Percentiles rank a stretch among this genome's conserved stretches.
Evolutionary conservation across 1,284 basidiomycete species (phyloP).

Genomic region (Cerrena zonata): DNA sequence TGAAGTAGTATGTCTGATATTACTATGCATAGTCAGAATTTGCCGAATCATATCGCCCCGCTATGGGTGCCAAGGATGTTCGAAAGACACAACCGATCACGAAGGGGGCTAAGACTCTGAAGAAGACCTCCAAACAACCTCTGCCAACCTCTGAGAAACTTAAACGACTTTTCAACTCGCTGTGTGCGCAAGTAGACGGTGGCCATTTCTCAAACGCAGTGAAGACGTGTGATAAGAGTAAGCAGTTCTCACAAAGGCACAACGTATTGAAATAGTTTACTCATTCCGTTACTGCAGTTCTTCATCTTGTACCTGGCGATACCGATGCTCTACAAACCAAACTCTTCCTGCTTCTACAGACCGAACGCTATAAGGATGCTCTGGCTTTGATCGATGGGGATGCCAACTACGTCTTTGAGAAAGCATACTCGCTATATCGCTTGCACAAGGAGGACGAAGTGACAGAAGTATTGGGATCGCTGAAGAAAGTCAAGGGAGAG

Average conservation of each 20-base stretch:
- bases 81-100: not conserved
- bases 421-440: conserved; percentile 77
- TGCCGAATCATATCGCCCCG: too few relatives aligned
- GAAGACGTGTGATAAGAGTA: conserved; percentile 86
- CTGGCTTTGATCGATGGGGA: conserved; percentile 45
- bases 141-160: conserved; percentile 53
- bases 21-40: too few relatives aligned
- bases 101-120: not conserved
- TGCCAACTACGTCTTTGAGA: conserved; percentile 54
- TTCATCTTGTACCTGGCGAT: conserved; percentile 63
- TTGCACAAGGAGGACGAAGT: conserved; percentile 71
- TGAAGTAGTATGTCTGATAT: not conserved
- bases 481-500: conserved; percentile 40
- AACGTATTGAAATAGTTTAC: not conserved
- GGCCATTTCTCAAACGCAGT: conserved; percentile 76
- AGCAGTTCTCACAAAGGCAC: conserved; percentile 20
- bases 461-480: conserved; percentile 41
- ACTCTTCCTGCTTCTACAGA: conserved; percentile 77
- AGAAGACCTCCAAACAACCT: conserved; percentile 40
- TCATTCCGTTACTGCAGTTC: conserved; percentile 36
- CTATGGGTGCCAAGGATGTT: conserved; percentile 12
- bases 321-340: conserved; percentile 72
- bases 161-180: conserved; percentile 68
- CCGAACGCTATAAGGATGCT: conserved; percentile 67
- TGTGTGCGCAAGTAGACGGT: conserved; percentile 80